A percentile compares a stretch with the other conserved stretches of the same genome.
Conservation (phyloP, 345 rosid species). For the Citrus unshiu region DNA sequence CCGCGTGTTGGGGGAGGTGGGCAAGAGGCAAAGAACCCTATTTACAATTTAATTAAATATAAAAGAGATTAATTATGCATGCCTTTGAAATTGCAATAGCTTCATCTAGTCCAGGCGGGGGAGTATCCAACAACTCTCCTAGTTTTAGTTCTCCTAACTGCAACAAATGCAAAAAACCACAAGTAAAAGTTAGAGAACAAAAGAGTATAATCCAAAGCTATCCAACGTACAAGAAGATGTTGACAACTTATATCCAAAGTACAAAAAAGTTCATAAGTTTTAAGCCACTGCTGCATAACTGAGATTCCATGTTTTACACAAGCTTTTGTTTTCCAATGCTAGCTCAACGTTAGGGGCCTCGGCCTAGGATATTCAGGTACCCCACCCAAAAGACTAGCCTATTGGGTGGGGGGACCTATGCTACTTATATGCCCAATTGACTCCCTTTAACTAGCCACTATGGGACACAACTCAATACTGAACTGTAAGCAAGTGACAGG, state of each 20-base stretch:
- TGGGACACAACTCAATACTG: no score
- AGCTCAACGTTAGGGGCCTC: no score
- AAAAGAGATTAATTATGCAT: slow-evolving; percentile 14
- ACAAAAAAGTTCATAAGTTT: neutral
- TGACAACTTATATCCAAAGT: neutral
- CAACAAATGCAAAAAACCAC: neutral
- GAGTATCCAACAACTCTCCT: slow-evolving; percentile 64
- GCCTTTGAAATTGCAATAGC: slow-evolving; percentile 76
- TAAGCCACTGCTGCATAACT: neutral
- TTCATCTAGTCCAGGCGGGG: slow-evolving; percentile 79
- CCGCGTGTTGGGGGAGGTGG: no score
- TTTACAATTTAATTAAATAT: neutral
- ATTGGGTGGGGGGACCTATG: no score
- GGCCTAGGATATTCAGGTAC: no score
- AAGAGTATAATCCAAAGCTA: neutral
- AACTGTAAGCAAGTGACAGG: neutral
- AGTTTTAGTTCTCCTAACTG: slow-evolving; percentile 73
- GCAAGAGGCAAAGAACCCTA: neutral
- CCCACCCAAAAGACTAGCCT: no score
- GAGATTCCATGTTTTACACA: neutral
- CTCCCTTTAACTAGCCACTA: no score
- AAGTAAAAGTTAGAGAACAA: neutral
- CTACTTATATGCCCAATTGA: no score
- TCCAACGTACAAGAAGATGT: neutral
- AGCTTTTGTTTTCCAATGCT: neutral